Base-by-base conservation (phyloP, 1,284 basidiomycete genomes). In the Flammula alnicola region DNA sequence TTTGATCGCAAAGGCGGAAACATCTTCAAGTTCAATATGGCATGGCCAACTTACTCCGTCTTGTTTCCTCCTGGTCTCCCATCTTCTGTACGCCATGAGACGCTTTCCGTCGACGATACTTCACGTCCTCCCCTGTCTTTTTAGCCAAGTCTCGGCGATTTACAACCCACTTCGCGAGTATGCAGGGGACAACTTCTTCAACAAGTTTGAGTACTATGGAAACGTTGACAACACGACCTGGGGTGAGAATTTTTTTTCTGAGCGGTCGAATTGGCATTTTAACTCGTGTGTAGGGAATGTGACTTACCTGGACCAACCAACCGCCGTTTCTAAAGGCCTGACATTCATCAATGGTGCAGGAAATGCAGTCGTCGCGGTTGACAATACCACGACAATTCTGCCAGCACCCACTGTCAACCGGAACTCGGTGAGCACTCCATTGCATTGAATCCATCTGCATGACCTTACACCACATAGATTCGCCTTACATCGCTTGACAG, bases 181-280 rank as follows among this genome's bases (percentile, higher is more conserved):
- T 56, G 69, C 75, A 11, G 81, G 82, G 3, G 37, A 60, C 14
- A 70, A 65, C 6, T 88, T 86, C 66, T 86, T 86, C 62, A 72
- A 81, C 53, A 67, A 71, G 14, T 86, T 81, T 79, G 76, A 79
- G 40, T 86, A 78, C 60, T 83, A 77, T 57, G 79, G 78, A 1
- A 71, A 65, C 44, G 77, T 77, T 49, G 83, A 86, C 55, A 83
- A 85, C 54, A 75, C 83, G 33, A 86, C 84, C 1, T 76, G 77
- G 65, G 82, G 83, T 85, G 56, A 50, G 79, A 20, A 33, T 29
- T 12, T 31, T n/a, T 25, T 19, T 19, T 5, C 4, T 37, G 16
- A 11, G 47, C 17, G 20, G 16, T 14, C 6, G 37, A 10, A 17
- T 3, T 17, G 26, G 19, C 14, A 10, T n/a, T 29, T 19, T 30